Evolutionary conservation across 106 monocot genomes (phyloP).

Genomic region (Phalaenopsis aphrodite): DNA sequence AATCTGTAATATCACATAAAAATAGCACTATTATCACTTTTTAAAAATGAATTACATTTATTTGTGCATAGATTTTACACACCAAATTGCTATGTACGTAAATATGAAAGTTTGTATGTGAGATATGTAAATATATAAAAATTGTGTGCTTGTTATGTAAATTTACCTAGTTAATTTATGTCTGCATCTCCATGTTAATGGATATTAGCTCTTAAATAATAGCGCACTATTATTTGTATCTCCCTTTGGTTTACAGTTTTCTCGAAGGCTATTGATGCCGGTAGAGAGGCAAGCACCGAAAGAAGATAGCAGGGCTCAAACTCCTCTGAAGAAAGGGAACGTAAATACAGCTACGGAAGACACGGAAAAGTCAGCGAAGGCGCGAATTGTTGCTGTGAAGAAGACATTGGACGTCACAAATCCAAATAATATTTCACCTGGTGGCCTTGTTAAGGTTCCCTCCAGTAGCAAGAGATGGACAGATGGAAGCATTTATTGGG

Average conservation of each 20-base stretch:
- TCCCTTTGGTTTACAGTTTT: constrained; percentile 33
- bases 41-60: no score
- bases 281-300: constrained; percentile 31
- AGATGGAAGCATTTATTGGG: constrained; percentile 58
- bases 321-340: constrained; percentile 28
- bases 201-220: no score
- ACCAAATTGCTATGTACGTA: no score
- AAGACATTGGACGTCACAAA: constrained; percentile 27
- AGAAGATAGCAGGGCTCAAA: constrained; percentile 32
- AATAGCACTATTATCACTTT: no score
- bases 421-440: constrained; percentile 20
- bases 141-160: no score
- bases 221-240: not conserved
- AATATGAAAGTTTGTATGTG: no score
- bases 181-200: no score
- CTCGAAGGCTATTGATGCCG: constrained; percentile 25
- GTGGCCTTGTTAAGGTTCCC: constrained; percentile 41
- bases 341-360: constrained; percentile 18
- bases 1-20: no score
- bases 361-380: constrained; percentile 25
- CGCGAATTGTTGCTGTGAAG: constrained; percentile 21
- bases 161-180: no score
- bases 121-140: no score
- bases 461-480: constrained; percentile 42
- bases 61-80: no score